These are phyloP conservation scores for Purshia tridentata DNA, from an alignment of 306 rosid species.

Conservation along the genomic window DNA sequence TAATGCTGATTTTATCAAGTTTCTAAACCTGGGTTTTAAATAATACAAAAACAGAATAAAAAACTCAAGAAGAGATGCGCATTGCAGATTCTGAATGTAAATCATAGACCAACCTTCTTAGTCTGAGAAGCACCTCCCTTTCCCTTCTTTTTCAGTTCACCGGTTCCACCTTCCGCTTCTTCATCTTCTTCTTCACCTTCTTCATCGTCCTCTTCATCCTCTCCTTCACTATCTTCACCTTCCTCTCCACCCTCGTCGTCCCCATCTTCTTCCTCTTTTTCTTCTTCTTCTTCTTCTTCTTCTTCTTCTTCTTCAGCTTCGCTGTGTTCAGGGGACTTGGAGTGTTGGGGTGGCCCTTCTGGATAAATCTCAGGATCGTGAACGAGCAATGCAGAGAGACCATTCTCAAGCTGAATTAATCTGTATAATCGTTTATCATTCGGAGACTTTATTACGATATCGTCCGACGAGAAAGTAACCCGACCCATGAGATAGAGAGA, in stretches of 20 bases:
- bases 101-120: slow-evolving; percentile 58
- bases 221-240: not conserved
- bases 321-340: slow-evolving; percentile 22
- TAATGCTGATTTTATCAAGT: not conserved
- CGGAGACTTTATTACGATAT: slow-evolving; percentile 66
- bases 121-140: slow-evolving; percentile 56
- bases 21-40: slow-evolving; percentile 4
- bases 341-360: slow-evolving; percentile 40
- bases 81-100: slow-evolving; percentile 11
- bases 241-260: slow-evolving; percentile 11
- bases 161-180: slow-evolving; percentile 26
- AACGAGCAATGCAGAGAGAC: slow-evolving; percentile 76
- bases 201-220: slow-evolving; percentile 1
- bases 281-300: slow-evolving; percentile 24
- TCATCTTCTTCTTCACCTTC: slow-evolving; percentile 32
- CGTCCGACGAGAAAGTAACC: slow-evolving; percentile 49
- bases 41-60: not conserved
- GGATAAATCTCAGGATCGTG: slow-evolving; percentile 94
- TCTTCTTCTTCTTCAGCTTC: slow-evolving; percentile 37
- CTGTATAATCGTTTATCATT: slow-evolving; percentile 75
- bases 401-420: slow-evolving; percentile 57
- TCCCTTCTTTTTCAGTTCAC: slow-evolving; percentile 33
- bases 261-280: no score
- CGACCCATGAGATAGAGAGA: slow-evolving; percentile 24
- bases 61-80: slow-evolving; percentile 9